A percentile compares a stretch with the other conserved stretches of the same genome.
Evolutionary conservation across 2,329 filamentous ascomycete genomes (phyloP).

Genomic region (Furcasterigmium sp.): DNA sequence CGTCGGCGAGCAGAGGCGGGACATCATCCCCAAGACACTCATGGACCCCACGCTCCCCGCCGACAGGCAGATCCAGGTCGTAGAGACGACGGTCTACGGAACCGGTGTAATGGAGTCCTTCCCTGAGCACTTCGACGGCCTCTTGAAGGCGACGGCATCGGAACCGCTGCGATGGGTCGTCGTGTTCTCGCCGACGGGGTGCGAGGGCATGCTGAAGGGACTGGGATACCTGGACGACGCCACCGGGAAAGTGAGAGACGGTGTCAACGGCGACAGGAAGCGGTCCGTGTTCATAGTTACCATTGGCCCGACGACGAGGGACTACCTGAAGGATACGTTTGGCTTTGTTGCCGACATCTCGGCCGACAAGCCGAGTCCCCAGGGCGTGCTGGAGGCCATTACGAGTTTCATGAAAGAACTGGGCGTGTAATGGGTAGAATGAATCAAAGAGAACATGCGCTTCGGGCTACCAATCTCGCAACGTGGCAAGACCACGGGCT

Average conservation of each 20-base stretch:
- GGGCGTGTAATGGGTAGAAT: neutral
- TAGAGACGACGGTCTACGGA: slow-evolving; percentile 78
- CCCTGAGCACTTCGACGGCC: slow-evolving; percentile 53
- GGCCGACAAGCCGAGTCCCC: slow-evolving; percentile 74
- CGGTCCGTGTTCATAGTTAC: slow-evolving; percentile 63
- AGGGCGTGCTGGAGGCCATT: slow-evolving; percentile 71
- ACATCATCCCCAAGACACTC: slow-evolving; percentile 81
- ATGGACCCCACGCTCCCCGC: slow-evolving; percentile 49
- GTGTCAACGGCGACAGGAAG: slow-evolving; percentile 26
- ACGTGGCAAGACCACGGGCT: too few species aligned
- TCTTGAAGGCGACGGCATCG: slow-evolving; percentile 40
- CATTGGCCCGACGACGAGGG: slow-evolving; percentile 88
- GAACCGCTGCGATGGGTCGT: slow-evolving; percentile 61
- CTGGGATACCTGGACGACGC: slow-evolving; percentile 45
- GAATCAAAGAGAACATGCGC: too few species aligned
- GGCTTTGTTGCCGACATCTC: slow-evolving; percentile 71
- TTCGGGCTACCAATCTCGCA: too few species aligned
- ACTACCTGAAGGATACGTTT: slow-evolving; percentile 63
- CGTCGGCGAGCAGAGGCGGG: slow-evolving; percentile 82
- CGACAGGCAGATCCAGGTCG: slow-evolving; percentile 55
- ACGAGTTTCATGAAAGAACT: slow-evolving; percentile 28
- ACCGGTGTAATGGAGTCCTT: slow-evolving; percentile 81
- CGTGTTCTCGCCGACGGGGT: slow-evolving; percentile 65
- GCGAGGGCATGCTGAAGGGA: slow-evolving; percentile 52
- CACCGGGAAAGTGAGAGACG: slow-evolving; percentile 31